Conservation (phyloP, 1,284 basidiomycete species). For the Tylopilus orsonianus region DNA sequence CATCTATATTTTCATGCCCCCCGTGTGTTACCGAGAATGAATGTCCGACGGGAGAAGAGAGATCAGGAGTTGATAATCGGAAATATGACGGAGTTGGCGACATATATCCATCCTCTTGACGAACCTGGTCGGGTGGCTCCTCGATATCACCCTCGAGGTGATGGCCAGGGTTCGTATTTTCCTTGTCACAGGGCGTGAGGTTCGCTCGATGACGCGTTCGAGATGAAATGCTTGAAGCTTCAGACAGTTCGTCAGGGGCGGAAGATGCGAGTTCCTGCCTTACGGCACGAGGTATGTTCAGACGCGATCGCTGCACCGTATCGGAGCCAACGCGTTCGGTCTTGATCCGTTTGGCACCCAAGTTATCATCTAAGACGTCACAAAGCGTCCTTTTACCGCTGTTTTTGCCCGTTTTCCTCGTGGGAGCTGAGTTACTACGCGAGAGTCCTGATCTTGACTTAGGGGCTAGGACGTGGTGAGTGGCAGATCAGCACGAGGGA, state of each 20-base stretch:
- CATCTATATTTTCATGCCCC: constrained; percentile 28
- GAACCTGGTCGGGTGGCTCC: constrained; percentile 34
- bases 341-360: constrained; percentile 51
- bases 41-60: constrained; percentile 56
- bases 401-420: constrained; percentile 46
- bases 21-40: constrained; percentile 17
- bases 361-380: constrained; percentile 66
- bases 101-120: constrained; percentile 76
- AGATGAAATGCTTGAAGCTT: constrained; percentile 39
- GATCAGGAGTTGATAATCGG: constrained; percentile 51
- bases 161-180: constrained; percentile 39
- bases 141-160: constrained; percentile 32
- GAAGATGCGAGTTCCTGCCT: constrained; percentile 8
- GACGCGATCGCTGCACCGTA: constrained; percentile 36
- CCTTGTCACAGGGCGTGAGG: constrained; percentile 35
- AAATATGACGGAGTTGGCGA: constrained; percentile 60
- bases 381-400: constrained; percentile 74
- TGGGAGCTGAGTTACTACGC: constrained; percentile 32
- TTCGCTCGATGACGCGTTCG: constrained; percentile 45
- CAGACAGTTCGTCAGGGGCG: constrained; percentile 32
- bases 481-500: constrained; percentile 29
- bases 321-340: constrained; percentile 25
- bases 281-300: constrained; percentile 22
- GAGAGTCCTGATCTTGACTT: constrained; percentile 38
- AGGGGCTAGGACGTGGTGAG: constrained; percentile 42